A percentile compares a stretch with the other conserved stretches of the same genome.
These are phyloP conservation scores for Xylaria grammica DNA, from an alignment of 495 filamentous ascomycete species.

Conservation along the genomic window DNA sequence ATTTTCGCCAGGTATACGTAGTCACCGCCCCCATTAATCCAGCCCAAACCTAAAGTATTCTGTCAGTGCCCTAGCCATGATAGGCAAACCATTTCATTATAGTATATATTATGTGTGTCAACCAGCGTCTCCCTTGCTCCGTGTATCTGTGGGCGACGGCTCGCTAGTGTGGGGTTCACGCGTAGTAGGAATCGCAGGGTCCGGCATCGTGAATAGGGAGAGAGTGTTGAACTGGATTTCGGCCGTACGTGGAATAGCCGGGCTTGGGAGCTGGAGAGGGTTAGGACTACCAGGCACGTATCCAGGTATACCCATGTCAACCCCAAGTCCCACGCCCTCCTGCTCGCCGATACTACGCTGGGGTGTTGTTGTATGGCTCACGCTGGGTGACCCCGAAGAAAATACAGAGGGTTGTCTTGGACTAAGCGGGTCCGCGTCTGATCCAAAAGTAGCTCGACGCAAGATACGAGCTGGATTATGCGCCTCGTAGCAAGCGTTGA, in stretches of 20 bases:
- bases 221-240: not conserved
- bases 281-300: no score
- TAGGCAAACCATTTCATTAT: no score
- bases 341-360: not conserved
- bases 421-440: conserved; percentile 1
- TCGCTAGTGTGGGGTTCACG: not conserved
- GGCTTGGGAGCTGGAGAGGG: conserved; percentile 6
- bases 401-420: not conserved
- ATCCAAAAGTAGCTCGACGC: conserved; percentile 20
- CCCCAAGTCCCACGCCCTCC: not conserved
- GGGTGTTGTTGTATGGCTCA: conserved; percentile 4
- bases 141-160: not conserved
- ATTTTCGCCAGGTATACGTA: no score
- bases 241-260: conserved; percentile 2
- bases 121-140: not conserved
- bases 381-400: not conserved
- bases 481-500: conserved; percentile 32
- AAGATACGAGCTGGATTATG: conserved; percentile 15
- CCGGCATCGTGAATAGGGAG: not conserved
- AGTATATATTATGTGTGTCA: no score
- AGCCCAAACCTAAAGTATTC: not conserved
- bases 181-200: not conserved
- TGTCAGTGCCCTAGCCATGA: no score
- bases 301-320: not conserved
- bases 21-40: no score